Evolutionary conservation across 257 asterid genomes (phyloP), one percentile per base, ranked within the genome.

Genomic region (Perilla frutescens): DNA sequence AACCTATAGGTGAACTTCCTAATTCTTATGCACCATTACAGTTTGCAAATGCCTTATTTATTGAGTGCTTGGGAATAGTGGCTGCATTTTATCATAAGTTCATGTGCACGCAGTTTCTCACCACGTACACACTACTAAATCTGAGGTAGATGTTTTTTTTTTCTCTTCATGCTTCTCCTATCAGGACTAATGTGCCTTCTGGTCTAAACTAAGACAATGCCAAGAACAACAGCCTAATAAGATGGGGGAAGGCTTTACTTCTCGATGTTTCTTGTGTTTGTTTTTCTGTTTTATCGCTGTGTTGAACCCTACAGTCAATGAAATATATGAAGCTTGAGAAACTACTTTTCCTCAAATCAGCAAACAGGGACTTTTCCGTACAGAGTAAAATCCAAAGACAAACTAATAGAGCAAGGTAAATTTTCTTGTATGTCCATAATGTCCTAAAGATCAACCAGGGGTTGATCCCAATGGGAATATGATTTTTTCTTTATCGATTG

Each of bases 1-100:
- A 90, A 86, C 77, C 80, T 92, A 78, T 95, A 91, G 84, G 81
- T 66, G 29, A 71, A 62, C 20, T 8, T 47, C 26, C 26, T 20
- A 20, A 20, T 20, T 20, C 45, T 31, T 5, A 15, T 41, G 68
- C 68, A 15, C 68, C 34, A 44, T 11, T 41, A n/a, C 39, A 32
- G 60, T 20, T 44, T 62, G 47, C 61, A 50, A 37, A 58, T 48
- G 49, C 66, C 7, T 26, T 43, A 14, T 63, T 51, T 62, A 12
- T 37, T n/a, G n/a, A n/a, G n/a, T n/a, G n/a, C n/a, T n/a, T n/a
- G n/a, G n/a, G n/a, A n/a, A n/a, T n/a, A n/a, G n/a, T n/a, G n/a
- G n/a, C n/a, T n/a, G n/a, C n/a, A n/a, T n/a, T n/a, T n/a, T n/a
- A n/a, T n/a, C n/a, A n/a, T n/a, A n/a, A n/a, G n/a, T n/a, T n/a